Percentiles rank a stretch among this genome's conserved stretches.
Evolutionary conservation across 1,284 basidiomycete genomes (phyloP).

Genomic region (Mycena sp.): DNA sequence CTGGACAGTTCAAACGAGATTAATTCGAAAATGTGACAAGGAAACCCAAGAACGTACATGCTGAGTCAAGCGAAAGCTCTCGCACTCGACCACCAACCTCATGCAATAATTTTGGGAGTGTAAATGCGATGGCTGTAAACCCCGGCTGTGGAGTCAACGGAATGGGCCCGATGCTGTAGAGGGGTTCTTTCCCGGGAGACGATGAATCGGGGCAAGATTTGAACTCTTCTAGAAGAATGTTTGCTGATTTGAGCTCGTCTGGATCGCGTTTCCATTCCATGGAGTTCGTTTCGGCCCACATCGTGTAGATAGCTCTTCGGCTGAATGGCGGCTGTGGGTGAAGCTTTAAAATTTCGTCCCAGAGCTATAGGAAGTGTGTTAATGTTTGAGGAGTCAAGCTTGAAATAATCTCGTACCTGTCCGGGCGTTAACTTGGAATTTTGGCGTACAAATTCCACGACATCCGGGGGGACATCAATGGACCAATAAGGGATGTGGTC

Average conservation of each 20-base stretch:
- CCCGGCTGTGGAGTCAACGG: constrained; percentile 24
- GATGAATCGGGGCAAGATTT: not conserved
- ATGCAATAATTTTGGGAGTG: constrained; percentile 28
- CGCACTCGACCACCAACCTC: constrained; percentile 32
- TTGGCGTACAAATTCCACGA: not conserved
- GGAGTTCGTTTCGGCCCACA: constrained; percentile 26
- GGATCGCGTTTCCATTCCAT: constrained; percentile 31
- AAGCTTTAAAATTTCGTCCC: constrained; percentile 32
- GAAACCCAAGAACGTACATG: constrained; percentile 15
- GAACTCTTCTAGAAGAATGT: constrained; percentile 25
- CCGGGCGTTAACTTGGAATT: constrained; percentile 9
- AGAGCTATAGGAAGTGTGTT: constrained; percentile 26
- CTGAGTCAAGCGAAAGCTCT: constrained; percentile 36
- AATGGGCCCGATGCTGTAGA: constrained; percentile 27
- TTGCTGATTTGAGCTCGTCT: constrained; percentile 16
- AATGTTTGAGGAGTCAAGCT: not conserved
- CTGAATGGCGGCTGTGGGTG: constrained; percentile 27
- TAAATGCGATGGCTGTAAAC: constrained; percentile 33
- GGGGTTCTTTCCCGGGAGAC: not conserved
- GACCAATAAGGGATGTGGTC: constrained; percentile 13
- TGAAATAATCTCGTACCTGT: constrained; percentile 10
- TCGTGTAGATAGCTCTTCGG: constrained; percentile 27
- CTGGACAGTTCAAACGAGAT: constrained; percentile 2
- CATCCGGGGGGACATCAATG: constrained; percentile 4
- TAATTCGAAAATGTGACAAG: not conserved